phyloP scores from a whole-genome alignment of 495 filamentous ascomycete genomes.

The Aspergillus sclerotioniger region DNA sequence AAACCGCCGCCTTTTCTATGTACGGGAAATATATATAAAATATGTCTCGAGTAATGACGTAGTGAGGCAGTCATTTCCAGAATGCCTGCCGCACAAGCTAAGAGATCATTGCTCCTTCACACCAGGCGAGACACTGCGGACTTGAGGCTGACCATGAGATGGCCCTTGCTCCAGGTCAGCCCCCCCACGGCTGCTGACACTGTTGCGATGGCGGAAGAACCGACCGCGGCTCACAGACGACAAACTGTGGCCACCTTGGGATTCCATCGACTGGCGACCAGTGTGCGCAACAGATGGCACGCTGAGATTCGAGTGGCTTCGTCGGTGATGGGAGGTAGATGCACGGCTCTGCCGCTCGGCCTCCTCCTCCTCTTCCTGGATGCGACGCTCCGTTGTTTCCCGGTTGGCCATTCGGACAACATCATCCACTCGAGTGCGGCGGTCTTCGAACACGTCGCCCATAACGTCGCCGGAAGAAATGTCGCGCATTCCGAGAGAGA shows the following conservation, averaged over 20 bases:
- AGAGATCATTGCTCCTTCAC: neutral
- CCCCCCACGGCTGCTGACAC: constrained; percentile 23
- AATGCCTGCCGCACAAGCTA: too few relatives aligned
- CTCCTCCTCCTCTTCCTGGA: constrained; percentile 46
- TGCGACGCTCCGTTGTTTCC: constrained; percentile 42
- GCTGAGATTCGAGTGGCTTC: constrained; percentile 29
- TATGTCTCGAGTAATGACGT: neutral
- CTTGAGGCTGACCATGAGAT: constrained; percentile 3
- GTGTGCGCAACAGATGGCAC: constrained; percentile 18
- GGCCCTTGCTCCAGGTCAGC: constrained; percentile 37
- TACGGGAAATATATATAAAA: neutral
- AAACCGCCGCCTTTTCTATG: neutral
- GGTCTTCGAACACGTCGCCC: constrained; percentile 68
- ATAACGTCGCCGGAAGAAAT: constrained; percentile 59
- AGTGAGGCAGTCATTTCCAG: too few relatives aligned
- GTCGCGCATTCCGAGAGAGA: constrained; percentile 68
- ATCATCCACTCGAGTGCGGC: constrained; percentile 34
- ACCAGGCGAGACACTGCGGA: constrained; percentile 3
- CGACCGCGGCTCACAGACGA: constrained; percentile 34
- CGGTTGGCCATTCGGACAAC: constrained; percentile 42
- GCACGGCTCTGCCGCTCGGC: constrained; percentile 30
- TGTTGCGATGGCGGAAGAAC: constrained; percentile 39
- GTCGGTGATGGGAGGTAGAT: constrained; percentile 24
- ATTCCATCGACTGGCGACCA: constrained; percentile 35
- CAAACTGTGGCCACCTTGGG: constrained; percentile 30